Percentiles rank a stretch among this genome's conserved stretches.
These are phyloP conservation scores for Stephanodiscus minutulus DNA, from an alignment of 108 stramenopile genomes.

Conservation along the genomic window DNA sequence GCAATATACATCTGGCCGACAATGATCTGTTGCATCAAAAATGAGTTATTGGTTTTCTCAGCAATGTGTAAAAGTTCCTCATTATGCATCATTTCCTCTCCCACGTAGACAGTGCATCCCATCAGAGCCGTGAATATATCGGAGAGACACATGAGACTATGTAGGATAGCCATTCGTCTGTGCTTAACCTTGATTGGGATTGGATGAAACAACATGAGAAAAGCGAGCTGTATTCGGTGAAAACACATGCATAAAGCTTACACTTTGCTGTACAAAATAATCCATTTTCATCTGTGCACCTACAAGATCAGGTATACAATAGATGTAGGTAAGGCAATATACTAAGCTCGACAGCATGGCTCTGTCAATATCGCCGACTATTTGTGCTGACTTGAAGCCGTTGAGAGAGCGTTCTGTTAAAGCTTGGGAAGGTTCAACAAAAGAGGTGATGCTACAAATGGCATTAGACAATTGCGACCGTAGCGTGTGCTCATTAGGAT, in stretches of 20 bases:
- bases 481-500: background rate
- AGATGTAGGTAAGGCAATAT: background rate
- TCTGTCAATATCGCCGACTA: slow-evolving; percentile 4
- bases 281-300: background rate
- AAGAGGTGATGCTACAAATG: background rate
- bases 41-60: background rate
- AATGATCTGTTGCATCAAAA: background rate
- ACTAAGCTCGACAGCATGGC: background rate
- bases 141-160: background rate
- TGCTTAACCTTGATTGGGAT: background rate
- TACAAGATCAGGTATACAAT: background rate
- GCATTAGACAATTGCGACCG: background rate
- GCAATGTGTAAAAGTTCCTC: background rate
- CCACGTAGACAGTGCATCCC: background rate
- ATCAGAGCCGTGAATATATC: background rate
- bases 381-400: background rate
- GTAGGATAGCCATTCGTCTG: background rate
- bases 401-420: background rate
- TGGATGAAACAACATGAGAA: background rate
- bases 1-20: background rate
- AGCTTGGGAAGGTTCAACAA: slow-evolving; percentile 6
- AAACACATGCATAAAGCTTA: background rate
- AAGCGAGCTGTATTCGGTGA: background rate
- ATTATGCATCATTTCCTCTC: background rate
- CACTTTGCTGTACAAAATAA: background rate